Evolutionary conservation across 176 grass and related monocot species (phyloP).

Genomic region (Cocos nucifera): DNA sequence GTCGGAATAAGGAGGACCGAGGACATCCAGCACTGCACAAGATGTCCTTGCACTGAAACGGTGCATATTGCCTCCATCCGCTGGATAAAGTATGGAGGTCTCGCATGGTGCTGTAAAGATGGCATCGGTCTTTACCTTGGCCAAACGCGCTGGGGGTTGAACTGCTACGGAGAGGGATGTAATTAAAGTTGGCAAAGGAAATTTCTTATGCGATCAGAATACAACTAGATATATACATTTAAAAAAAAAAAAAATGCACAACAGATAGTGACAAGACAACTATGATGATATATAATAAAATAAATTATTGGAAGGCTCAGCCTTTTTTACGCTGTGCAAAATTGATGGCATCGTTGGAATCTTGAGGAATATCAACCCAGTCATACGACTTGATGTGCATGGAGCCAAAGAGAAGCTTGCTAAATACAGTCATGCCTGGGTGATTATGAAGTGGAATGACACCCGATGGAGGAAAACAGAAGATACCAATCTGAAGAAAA

Average conservation of each 20-base stretch:
- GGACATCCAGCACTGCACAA: slow-evolving; percentile 64
- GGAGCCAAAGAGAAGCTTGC: slow-evolving; percentile 57
- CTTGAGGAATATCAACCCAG: slow-evolving; percentile 32
- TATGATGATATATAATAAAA: too few relatives aligned
- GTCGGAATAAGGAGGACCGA: slow-evolving; percentile 51
- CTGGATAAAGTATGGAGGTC: slow-evolving; percentile 42
- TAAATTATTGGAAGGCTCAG: too few relatives aligned
- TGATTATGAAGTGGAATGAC: slow-evolving; percentile 75
- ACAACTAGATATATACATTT: not conserved
- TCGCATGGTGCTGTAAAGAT: slow-evolving; percentile 50
- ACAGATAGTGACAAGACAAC: too few relatives aligned
- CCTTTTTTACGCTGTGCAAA: not conserved
- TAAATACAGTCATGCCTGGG: slow-evolving; percentile 69
- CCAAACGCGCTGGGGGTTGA: slow-evolving; percentile 30
- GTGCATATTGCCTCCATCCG: slow-evolving; percentile 59
- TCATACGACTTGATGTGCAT: slow-evolving; percentile 70
- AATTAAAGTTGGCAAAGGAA: slow-evolving; percentile 2
- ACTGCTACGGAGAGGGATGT: slow-evolving; percentile 14
- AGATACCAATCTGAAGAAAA: slow-evolving; percentile 42
- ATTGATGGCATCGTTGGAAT: slow-evolving; percentile 9
- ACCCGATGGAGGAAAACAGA: slow-evolving; percentile 45
- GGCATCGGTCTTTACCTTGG: slow-evolving; percentile 44
- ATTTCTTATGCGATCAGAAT: not conserved
- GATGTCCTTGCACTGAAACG: slow-evolving; percentile 48
- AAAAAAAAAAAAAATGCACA: too few relatives aligned